Evolutionary conservation across 2,329 filamentous ascomycete genomes (phyloP), one percentile per base, ranked within the genome.

Genomic region (Fonsecaea monophora): DNA sequence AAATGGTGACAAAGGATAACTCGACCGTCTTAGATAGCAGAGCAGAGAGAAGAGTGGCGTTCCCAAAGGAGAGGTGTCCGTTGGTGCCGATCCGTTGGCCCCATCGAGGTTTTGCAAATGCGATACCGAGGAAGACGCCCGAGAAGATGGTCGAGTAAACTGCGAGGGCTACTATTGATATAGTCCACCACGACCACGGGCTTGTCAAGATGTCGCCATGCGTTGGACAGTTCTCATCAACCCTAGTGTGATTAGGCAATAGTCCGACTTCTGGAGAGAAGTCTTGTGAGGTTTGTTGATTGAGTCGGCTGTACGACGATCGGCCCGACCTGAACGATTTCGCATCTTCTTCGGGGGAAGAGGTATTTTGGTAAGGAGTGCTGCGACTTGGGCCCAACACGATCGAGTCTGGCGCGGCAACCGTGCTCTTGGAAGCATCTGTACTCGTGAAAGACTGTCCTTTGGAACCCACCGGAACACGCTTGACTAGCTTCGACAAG

Each of bases 21-120:
- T 94, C 92, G 56, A 94, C 91, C 0, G 89, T 86, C 77, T 94
- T 94, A 7, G 91, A 90, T 40, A 92, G 80, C 2, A 92, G 77
- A 0, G 90, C 85, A n/a, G 87, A 88, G 0, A 94, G 74, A 1
- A 91, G 78, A 0, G 87, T 88, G 0, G 91, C 91, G 1, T 87
- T 89, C 0, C 87, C 84, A 0, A 89, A 87, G 0, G 81, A 80
- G 15, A 94, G 72, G 0, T 75, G 73, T 7, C 84, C 82, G 12
- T 83, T 79, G 4, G 81, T 83, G 12, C 82, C 82, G 53, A 93
- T 88, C 1, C 71, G 76, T 8, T 79, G 79, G 8, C 88, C 88
- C 77, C 87, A 93, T 68, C 85, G 80, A 0, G 89, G 90, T 65
- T 87, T 87, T 0, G 81, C 74, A 10, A 91, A 77, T 0, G 90